These are phyloP conservation scores for Zelopaecilomyces penicillatus DNA, from an alignment of 2,329 filamentous ascomycete genomes.

Conservation along the genomic window DNA sequence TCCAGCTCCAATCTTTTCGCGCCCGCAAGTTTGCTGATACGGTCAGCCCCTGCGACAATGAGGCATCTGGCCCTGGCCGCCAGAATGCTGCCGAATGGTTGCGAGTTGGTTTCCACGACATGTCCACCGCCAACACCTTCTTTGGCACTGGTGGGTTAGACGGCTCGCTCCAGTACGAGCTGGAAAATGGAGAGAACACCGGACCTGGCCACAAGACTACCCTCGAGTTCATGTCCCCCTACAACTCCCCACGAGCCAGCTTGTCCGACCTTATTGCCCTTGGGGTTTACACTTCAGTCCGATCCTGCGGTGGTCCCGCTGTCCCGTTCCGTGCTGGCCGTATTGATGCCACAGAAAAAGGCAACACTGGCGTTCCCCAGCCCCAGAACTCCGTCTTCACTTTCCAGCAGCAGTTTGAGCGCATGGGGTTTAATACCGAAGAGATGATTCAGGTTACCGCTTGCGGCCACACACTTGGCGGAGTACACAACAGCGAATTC, in stretches of 20 bases:
- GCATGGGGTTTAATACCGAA: slow-evolving; percentile 46
- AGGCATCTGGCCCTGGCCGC: slow-evolving; percentile 44
- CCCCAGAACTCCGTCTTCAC: slow-evolving; percentile 45
- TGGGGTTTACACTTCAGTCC: slow-evolving; percentile 49
- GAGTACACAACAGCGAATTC: slow-evolving; percentile 48
- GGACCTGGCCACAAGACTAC: slow-evolving; percentile 48
- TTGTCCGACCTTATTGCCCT: slow-evolving; percentile 51
- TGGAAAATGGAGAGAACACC: slow-evolving; percentile 45
- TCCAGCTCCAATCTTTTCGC: slow-evolving; percentile 46
- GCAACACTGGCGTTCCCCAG: slow-evolving; percentile 44
- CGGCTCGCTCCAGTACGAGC: slow-evolving; percentile 52
- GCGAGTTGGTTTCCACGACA: slow-evolving; percentile 53
- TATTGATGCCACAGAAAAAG: slow-evolving; percentile 42
- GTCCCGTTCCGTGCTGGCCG: slow-evolving; percentile 47
- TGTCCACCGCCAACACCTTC: slow-evolving; percentile 44
- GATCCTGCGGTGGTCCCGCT: slow-evolving; percentile 49
- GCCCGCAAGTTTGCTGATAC: slow-evolving; percentile 47
- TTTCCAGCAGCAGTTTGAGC: slow-evolving; percentile 46
- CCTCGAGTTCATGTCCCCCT: slow-evolving; percentile 45
- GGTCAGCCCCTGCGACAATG: slow-evolving; percentile 48
- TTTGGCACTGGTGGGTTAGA: slow-evolving; percentile 46
- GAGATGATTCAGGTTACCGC: slow-evolving; percentile 55
- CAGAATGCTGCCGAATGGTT: slow-evolving; percentile 55
- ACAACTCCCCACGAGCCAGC: slow-evolving; percentile 40
- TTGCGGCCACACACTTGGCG: slow-evolving; percentile 54